Evolutionary conservation across 768 basidiomycete species (phyloP), one percentile per base, ranked within the genome.

Genomic region (Hydnomerulius pinastri): DNA sequence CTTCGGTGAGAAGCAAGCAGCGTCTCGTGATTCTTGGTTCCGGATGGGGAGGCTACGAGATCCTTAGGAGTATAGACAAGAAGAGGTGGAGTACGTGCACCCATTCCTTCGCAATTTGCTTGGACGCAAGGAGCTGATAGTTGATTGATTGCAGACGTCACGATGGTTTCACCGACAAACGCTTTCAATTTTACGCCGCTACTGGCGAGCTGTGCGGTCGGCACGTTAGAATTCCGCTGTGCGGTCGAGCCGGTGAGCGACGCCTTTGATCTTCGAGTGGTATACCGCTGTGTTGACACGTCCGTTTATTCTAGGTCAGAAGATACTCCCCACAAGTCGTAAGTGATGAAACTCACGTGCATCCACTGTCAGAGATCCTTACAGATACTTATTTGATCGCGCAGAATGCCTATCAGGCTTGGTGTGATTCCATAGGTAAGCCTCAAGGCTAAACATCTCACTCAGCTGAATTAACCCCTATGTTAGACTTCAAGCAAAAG

Each of bases 211-310:
- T 75, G 86, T 50, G 80, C 89, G 4, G 89, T 92, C 21, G 92
- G 92, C 3, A 92, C 92, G 6, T 73, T 95, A 40, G 90, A 92
- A 56, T 91, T 86, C 62, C 74, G 90, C 21, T 85, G 86, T 59
- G 86, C 89, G 0, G 74, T 92, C 28, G 92, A 94, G 67, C 82
- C 90, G 1, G 90, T 91, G 43, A 58, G 86, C 69, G 21, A 41
- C 37, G 35, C 6, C 15, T 39, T 27, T 20, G 33, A 32, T 41
- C 21, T 15, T 28, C 29, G 12, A 21, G 33, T 13, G 25, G 38
- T 21, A 25, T 48, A 35, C 48, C 46, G 43, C 48, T 47, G 24
- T 37, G 43, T 33, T 41, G 45, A 51, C 35, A 47, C 42, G 18
- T 44, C 43, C 17, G 15, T 40, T 17, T 28, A 46, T 50, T 40